Evolutionary conservation across 2,329 filamentous ascomycete species (phyloP), one percentile per base, ranked within the genome.

Genomic region (Macrophomina phaseolina): DNA sequence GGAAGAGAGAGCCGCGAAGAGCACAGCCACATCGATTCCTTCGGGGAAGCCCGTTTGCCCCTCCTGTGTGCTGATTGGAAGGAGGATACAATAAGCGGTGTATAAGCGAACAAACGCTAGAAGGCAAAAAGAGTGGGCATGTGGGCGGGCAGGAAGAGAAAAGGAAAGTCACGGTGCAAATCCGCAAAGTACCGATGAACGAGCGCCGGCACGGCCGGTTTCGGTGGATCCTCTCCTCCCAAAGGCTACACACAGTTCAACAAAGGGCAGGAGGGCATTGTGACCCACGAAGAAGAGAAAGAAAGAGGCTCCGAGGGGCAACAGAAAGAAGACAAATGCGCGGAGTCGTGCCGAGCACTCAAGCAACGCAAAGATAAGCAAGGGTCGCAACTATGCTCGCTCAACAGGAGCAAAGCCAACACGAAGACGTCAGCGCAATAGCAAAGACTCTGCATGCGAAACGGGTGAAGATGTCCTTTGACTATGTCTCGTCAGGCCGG

Each of bases 401-500:
- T 38, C 36, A 38, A 1, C 36, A 38, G 36, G 36, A 38, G 36
- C 2, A 38, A 38, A 8, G 11, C 11, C 36, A 38, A 23, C 23
- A 23, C 23, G 34, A 32, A 53, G 52, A 32, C 52, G 36, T 55
- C 42, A 14, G 34, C 32, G 11, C 9, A 16, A 34, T 9, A 40
- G 52, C 52, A 18, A 34, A 18, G 48, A 12, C 48, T 16, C 8
- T 28, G 23, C 28, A 38, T 16, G 52, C 18, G 30, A 55, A 55
- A 36, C 3, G 16, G 38, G 32, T 9, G 30, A 11, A 45, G 52
- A 62, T 42, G 28, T 62, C 42, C 30, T 49, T 62, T 9, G 32
- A 11, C 16, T 62, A 51, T 62, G 58, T 49, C 58, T 62, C 58
- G 49, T 62, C 58, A 62, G 42, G 58, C 45, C 45, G 58, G 58